Base-by-base conservation (phyloP, 2,329 filamentous ascomycete genomes). In the Sporothrix sp. region DNA sequence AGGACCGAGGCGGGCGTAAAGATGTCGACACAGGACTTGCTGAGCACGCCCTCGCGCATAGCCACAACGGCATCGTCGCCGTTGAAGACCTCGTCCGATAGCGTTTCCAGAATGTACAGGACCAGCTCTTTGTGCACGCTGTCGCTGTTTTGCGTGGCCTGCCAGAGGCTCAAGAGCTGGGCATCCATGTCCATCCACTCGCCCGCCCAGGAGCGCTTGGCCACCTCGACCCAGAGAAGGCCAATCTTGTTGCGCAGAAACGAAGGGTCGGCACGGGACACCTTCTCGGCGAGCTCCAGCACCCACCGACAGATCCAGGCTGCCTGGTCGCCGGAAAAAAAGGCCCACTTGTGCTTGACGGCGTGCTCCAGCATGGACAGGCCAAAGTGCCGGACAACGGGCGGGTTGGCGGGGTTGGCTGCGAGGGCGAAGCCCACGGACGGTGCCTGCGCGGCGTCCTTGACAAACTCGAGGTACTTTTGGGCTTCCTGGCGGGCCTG, bases 151-250 rank as follows among this genome's bases (percentile, higher is more conserved):
- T 79, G 76, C 14, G 74, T 73, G 14, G 75, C 66, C 64, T 89
- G 83, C 93, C 93, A 98, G 18, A 97, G 74, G 60, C 81, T 78
- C 39, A 90, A 79, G 50, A 98, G 75, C 62, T 86, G 75, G 56
- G 81, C 71, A 65, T 98, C 94, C 91, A 98, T 95, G 62, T 94
- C 82, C 72, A 85, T 82, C 93, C 94, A 98, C 55, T 93, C 85
- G 28, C 80, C 75, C n/a, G 78, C 87, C 93, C 93, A 98, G 63
- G 81, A 86, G 60, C 91, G 79, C 71, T 97, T 97, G 36, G 90
- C 89, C 48, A 95, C 75, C 66, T 97, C 93, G 7, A 90, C 87
- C 93, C 93, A 98, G 55, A 98, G 71, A 67, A 95, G 85, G 25
- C 87, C 88, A 30, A 93, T 84, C 70, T 98, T 98, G 73, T 95